phyloP scores from a whole-genome alignment of 352 stramenopile species.

The Pythium phragmiticola region DNA sequence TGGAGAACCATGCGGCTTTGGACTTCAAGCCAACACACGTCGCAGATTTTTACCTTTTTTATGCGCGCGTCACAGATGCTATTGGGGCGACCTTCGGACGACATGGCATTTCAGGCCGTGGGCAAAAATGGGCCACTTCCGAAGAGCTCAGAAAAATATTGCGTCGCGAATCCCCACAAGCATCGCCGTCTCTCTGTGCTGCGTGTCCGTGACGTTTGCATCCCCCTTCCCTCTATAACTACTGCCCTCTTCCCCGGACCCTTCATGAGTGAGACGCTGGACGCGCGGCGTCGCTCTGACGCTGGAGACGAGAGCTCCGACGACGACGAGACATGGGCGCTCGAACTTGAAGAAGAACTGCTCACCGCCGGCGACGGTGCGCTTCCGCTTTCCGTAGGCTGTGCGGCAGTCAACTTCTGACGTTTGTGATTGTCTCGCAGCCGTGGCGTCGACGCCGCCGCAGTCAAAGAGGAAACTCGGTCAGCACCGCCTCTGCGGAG shows the following conservation, averaged over 20 bases:
- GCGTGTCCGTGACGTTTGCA: constrained; percentile 1
- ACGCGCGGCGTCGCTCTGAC: constrained; percentile 10
- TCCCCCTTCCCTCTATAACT: background rate
- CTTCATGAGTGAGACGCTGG: constrained; percentile 9
- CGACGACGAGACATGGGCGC: constrained; percentile 58
- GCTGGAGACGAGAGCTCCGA: constrained; percentile 22
- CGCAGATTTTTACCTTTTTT: background rate
- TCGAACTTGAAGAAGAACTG: constrained; percentile 74
- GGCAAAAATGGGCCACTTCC: background rate
- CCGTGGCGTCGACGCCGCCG: background rate
- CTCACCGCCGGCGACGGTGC: constrained; percentile 29
- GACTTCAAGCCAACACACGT: constrained; percentile 1
- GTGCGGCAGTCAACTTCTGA: background rate
- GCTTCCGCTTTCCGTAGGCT: constrained; percentile 24
- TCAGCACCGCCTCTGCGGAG: background rate
- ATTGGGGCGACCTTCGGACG: constrained; percentile 7
- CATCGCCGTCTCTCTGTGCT: constrained; percentile 1
- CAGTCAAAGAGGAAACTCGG: background rate
- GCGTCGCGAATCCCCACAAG: background rate
- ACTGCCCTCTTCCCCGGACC: background rate
- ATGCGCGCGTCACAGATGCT: constrained; percentile 9
- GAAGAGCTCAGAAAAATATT: background rate
- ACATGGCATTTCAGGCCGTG: background rate
- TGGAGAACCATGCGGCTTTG: background rate
- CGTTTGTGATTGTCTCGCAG: background rate